These are phyloP conservation scores for Globisporangium mamillatum DNA, from an alignment of 352 stramenopile species.

Conservation along the genomic window DNA sequence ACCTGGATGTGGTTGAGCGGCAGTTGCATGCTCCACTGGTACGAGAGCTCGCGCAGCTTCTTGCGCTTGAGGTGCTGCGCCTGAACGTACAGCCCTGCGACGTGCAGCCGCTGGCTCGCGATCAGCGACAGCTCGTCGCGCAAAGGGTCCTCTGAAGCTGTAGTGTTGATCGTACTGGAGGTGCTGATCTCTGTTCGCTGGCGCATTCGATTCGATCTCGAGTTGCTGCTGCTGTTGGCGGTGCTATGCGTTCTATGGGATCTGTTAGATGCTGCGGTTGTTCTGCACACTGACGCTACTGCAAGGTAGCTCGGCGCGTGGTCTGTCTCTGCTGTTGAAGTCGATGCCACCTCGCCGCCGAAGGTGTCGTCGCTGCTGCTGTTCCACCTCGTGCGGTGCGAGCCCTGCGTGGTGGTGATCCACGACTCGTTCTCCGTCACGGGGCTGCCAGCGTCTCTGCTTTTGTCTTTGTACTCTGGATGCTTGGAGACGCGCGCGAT, in stretches of 20 bases:
- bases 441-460: neutral
- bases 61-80: conserved; percentile 1
- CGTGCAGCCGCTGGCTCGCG: conserved; percentile 12
- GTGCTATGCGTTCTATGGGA: neutral
- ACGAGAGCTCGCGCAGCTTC: conserved; percentile 5
- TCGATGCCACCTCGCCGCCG: neutral
- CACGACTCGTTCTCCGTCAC: conserved; percentile 17
- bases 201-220: neutral
- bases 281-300: neutral
- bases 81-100: conserved; percentile 8
- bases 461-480: neutral
- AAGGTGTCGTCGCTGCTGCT: conserved; percentile 1
- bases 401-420: neutral
- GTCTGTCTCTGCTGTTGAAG: neutral
- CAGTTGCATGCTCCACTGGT: conserved; percentile 6
- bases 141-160: neutral
- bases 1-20: conserved; percentile 17
- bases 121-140: conserved; percentile 13
- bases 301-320: neutral
- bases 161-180: neutral
- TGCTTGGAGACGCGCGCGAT: conserved; percentile 8
- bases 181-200: neutral
- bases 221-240: neutral
- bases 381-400: conserved; percentile 1
- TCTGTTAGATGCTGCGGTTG: neutral